Conservation (phyloP, 495 filamentous ascomycete genomes). For the Daldinia grandis region DNA sequence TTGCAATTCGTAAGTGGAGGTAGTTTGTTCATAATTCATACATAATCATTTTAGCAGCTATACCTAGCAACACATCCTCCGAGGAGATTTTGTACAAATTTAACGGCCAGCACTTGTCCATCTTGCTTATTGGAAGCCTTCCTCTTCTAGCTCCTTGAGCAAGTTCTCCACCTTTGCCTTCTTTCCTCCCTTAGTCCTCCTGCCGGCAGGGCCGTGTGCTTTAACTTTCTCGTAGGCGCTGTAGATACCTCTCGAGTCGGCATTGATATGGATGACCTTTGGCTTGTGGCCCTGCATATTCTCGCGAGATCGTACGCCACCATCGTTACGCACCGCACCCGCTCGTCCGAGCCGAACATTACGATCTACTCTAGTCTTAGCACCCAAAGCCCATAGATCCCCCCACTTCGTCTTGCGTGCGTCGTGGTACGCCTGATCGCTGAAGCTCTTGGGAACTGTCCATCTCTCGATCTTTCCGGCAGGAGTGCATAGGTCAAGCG, state of each 20-base stretch:
- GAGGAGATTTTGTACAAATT: not conserved
- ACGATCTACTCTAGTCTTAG: conserved; percentile 78
- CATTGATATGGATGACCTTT: conserved; percentile 49
- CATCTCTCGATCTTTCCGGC: conserved; percentile 89
- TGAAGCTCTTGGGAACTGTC: conserved; percentile 84
- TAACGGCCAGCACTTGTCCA: not conserved
- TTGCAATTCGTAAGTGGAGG: not conserved
- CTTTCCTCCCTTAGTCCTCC: conserved; percentile 64
- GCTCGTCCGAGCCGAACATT: conserved; percentile 66
- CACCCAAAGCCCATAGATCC: conserved; percentile 93
- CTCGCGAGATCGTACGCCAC: conserved; percentile 52
- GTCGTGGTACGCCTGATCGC: conserved; percentile 83
- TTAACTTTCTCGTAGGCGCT: conserved; percentile 46
- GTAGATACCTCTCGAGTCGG: conserved; percentile 46
- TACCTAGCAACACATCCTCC: not conserved
- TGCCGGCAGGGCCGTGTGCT: conserved; percentile 42
- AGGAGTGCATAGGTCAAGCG: conserved; percentile 90
- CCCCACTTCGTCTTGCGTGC: conserved; percentile 92
- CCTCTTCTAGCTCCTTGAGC: conserved; percentile 49
- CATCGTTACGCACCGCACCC: conserved; percentile 47
- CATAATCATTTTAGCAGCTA: not conserved
- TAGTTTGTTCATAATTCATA: not conserved
- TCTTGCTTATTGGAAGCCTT: conserved; percentile 28
- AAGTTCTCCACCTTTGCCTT: conserved; percentile 56
- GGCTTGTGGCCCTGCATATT: conserved; percentile 39